Conservation (phyloP, 805 yeast species). For the Metschnikowia colocasiae region DNA sequence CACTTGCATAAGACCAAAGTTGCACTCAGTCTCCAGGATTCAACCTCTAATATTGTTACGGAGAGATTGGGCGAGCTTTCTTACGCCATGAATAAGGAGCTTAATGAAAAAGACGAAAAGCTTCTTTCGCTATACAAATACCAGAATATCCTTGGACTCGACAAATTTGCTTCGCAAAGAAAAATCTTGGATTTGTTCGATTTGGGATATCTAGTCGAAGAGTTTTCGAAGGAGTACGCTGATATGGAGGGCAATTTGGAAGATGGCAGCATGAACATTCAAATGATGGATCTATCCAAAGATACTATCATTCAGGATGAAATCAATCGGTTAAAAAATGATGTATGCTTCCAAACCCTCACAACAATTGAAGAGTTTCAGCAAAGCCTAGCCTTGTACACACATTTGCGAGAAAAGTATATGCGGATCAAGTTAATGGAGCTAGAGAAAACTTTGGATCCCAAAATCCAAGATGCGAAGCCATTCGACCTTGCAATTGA, state of each 20-base stretch:
- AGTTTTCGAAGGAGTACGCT: conserved; percentile 19
- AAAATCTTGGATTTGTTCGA: conserved; percentile 27
- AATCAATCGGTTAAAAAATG: conserved; percentile 37
- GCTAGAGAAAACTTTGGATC: not conserved
- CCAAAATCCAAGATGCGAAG: not conserved
- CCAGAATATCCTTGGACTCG: conserved; percentile 21
- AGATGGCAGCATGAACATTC: not conserved
- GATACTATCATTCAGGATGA: conserved; percentile 41
- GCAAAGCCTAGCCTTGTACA: conserved; percentile 11
- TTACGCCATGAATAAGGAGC: conserved; percentile 36
- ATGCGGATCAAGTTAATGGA: conserved; percentile 7
- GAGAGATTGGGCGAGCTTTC: conserved; percentile 39
- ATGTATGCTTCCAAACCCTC: conserved; percentile 34
- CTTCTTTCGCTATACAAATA: conserved; percentile 27
- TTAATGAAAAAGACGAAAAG: conserved; percentile 34
- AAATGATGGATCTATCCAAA: conserved; percentile 22
- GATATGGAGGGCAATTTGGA: conserved; percentile 13
- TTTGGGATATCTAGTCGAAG: conserved; percentile 32
- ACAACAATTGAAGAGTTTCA: conserved; percentile 30
- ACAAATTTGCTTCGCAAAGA: conserved; percentile 29
- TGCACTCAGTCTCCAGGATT: conserved; percentile 32
- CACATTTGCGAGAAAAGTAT: conserved; percentile 13
- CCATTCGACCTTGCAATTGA: conserved; percentile 23
- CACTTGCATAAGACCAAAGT: conserved; percentile 35
- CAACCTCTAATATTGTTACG: conserved; percentile 32